These are phyloP conservation scores for Conringia planisiliqua DNA, from an alignment of 345 rosid genomes.

Conservation along the genomic window DNA sequence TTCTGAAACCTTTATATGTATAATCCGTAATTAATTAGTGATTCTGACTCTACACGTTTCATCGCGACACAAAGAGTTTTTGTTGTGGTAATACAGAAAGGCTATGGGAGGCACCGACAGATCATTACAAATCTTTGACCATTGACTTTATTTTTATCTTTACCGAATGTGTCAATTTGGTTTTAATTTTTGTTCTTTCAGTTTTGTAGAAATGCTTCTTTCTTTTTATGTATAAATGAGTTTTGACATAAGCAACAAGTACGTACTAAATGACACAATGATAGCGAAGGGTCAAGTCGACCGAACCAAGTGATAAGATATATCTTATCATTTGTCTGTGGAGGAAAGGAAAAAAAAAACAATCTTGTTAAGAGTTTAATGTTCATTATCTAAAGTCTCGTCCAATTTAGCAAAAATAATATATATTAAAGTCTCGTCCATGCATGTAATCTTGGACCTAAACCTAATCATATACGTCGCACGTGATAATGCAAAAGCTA, in stretches of 20 bases:
- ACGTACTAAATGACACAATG: background rate
- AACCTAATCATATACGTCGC: constrained; percentile 25
- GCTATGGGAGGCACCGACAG: constrained; percentile 54
- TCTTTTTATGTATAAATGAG: background rate
- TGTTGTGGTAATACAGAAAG: constrained; percentile 26
- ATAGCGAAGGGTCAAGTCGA: constrained; percentile 4
- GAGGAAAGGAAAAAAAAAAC: background rate
- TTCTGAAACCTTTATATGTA: background rate
- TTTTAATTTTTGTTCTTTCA: background rate
- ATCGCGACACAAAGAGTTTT: constrained; percentile 18
- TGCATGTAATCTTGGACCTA: constrained; percentile 20
- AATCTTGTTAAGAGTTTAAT: background rate
- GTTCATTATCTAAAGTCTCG: background rate
- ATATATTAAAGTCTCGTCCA: background rate
- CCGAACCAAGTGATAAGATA: constrained; percentile 13
- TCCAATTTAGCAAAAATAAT: background rate
- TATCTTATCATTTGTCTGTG: background rate
- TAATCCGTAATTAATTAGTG: background rate
- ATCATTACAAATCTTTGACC: constrained; percentile 66
- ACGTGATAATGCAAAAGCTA: constrained; percentile 29
- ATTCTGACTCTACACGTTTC: constrained; percentile 15
- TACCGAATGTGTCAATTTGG: constrained; percentile 5
- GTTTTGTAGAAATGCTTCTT: background rate
- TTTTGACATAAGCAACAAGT: background rate
- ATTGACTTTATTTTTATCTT: constrained; percentile 35